phyloP scores from a whole-genome alignment of 108 stramenopile genomes.

The Skeletonema potamos region DNA sequence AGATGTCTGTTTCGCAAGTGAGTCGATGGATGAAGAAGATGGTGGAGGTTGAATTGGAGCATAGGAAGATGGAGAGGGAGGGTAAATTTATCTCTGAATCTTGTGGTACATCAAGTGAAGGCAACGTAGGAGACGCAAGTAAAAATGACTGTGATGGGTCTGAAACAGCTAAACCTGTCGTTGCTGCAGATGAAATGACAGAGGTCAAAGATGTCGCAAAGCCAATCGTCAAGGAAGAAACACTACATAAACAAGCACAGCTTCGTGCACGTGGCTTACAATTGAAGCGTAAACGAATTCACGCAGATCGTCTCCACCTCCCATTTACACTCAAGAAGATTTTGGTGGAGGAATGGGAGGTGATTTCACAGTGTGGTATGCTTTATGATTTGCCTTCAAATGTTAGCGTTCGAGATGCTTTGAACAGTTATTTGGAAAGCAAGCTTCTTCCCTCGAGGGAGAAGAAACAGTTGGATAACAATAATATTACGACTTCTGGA shows the following conservation, averaged over 20 bases:
- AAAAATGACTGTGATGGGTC: slow-evolving; percentile 2
- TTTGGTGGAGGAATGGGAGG: slow-evolving; percentile 82
- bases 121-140: background rate
- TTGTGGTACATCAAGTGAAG: background rate
- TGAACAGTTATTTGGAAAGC: slow-evolving; percentile 54
- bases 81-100: slow-evolving; percentile 1
- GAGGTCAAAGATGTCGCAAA: slow-evolving; percentile 8
- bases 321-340: slow-evolving; percentile 69
- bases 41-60: slow-evolving; percentile 25
- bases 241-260: slow-evolving; percentile 32
- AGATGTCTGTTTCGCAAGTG: slow-evolving; percentile 18
- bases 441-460: slow-evolving; percentile 10
- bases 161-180: background rate
- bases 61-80: slow-evolving; percentile 22
- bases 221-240: slow-evolving; percentile 13
- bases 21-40: slow-evolving; percentile 26
- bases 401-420: slow-evolving; percentile 53
- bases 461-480: slow-evolving; percentile 11
- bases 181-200: background rate
- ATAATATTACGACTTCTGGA: background rate
- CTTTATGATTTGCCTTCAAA: slow-evolving; percentile 53
- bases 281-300: slow-evolving; percentile 10
- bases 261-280: slow-evolving; percentile 19
- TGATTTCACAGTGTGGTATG: slow-evolving; percentile 71
- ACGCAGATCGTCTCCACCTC: slow-evolving; percentile 31